Evolutionary conservation across 495 filamentous ascomycete species (phyloP), one percentile per base, ranked within the genome.

Genomic region (Rusavskia elegans): DNA sequence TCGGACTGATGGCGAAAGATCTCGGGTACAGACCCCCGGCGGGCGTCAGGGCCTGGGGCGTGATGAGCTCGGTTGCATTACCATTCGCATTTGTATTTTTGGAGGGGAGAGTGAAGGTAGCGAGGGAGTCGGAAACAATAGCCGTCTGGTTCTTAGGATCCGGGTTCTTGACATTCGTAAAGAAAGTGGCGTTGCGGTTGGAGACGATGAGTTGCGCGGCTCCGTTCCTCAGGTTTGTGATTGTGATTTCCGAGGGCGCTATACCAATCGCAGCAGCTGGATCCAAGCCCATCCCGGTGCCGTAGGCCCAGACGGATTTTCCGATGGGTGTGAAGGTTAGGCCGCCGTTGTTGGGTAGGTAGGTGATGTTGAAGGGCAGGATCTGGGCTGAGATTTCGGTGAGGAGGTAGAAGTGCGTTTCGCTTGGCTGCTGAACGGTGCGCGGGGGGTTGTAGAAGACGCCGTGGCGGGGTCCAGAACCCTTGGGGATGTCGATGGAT

Each of bases 401-500:
- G 21, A 77, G 69, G 4, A 83, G 63, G 61, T 84, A 89, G 58
- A 83, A 67, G 61, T 71, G 74, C 1, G 69, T 75, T 52, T 62
- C 69, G 46, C 64, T 62, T 36, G 57, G 50, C 8, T 58, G 63
- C 9, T 17, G 5, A 1, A 54, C 58, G 8, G 58, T 1, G 66
- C 61, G 14, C 66, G 67, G 25, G 40, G 44, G 45, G 17, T 29
- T 13, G 54, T 69, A 69, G 66, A 87, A 90, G 3, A 71, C 64
- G 9, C 70, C 81, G 56, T 89, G 85, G 3, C 85, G 72, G 1
- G 84, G 85, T 0, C 85, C 85, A 17, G 71, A 74, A 11, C 80
- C 82, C 25, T 69, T 59, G 2, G 63, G 58, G 11, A 68, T 63
- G 21, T 60, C 57, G 11, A 68, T 30, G 38, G 57, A 50, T 5